These are phyloP conservation scores for Leccinum variicolor DNA, from an alignment of 768 basidiomycete genomes.

Conservation along the genomic window DNA sequence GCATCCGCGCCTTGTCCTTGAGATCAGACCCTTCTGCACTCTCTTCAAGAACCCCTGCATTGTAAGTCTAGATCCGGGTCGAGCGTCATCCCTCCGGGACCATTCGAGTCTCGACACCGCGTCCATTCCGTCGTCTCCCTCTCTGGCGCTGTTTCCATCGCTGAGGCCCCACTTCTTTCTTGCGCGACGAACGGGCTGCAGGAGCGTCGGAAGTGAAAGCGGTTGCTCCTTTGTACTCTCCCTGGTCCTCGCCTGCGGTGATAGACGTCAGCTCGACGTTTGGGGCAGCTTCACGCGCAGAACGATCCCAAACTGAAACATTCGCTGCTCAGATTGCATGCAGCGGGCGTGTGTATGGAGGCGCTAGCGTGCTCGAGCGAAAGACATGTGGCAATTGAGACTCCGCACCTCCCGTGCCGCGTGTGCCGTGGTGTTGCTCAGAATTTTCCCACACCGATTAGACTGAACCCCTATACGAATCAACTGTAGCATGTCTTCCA, in stretches of 20 bases:
- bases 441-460: too few relatives aligned
- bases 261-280: slow-evolving; percentile 22
- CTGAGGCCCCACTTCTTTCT: slow-evolving; percentile 21
- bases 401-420: too few relatives aligned
- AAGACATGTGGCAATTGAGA: too few relatives aligned
- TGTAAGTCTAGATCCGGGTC: slow-evolving; percentile 56
- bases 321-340: too few relatives aligned
- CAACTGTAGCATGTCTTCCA: too few relatives aligned
- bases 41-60: slow-evolving; percentile 55
- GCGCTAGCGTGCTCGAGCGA: too few relatives aligned
- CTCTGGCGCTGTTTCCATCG: slow-evolving; percentile 16
- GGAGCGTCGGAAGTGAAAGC: slow-evolving; percentile 1
- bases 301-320: not conserved
- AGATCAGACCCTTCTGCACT: slow-evolving; percentile 54
- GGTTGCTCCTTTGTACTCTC: not conserved
- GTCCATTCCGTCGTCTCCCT: too few relatives aligned
- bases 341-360: too few relatives aligned
- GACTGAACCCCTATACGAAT: too few relatives aligned
- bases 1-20: slow-evolving; percentile 49
- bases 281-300: slow-evolving; percentile 16
- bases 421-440: too few relatives aligned
- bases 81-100: slow-evolving; percentile 56
- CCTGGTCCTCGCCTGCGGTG: not conserved
- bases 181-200: slow-evolving; percentile 18
- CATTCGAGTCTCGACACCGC: too few relatives aligned